These are phyloP conservation scores for Gyrodon lividus DNA, from an alignment of 768 basidiomycete genomes.

Conservation along the genomic window DNA sequence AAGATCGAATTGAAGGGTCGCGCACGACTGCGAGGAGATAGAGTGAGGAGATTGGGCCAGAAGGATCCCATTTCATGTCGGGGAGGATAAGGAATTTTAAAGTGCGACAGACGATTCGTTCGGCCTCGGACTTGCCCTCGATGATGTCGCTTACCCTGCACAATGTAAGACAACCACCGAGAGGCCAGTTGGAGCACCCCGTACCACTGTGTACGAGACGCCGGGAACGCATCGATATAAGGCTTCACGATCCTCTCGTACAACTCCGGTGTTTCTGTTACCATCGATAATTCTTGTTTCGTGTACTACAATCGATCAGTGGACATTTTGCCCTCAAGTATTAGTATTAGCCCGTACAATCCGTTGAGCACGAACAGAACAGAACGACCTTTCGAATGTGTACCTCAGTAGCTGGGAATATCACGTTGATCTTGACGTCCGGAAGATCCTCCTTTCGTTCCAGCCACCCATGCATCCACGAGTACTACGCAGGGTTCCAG, in stretches of 20 bases:
- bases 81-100: conserved; percentile 78
- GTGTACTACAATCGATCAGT: conserved; percentile 57
- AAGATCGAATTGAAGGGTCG: conserved; percentile 57
- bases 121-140: conserved; percentile 68
- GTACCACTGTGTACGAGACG: conserved; percentile 80
- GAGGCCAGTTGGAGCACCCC: neutral
- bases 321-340: neutral
- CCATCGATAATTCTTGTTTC: conserved; percentile 65
- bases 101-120: conserved; percentile 66
- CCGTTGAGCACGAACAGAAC: neutral
- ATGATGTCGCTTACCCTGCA: conserved; percentile 86
- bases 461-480: conserved; percentile 80
- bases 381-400: conserved; percentile 78
- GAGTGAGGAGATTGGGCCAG: conserved; percentile 56
- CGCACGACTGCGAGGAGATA: conserved; percentile 83
- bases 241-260: conserved; percentile 71
- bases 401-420: conserved; percentile 86
- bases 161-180: neutral
- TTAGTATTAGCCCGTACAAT: neutral
- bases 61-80: conserved; percentile 97
- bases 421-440: conserved; percentile 81
- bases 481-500: conserved; percentile 54
- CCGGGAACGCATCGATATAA: conserved; percentile 75
- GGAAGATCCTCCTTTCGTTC: conserved; percentile 35
- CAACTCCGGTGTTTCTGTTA: conserved; percentile 79